phyloP scores from a whole-genome alignment of 768 basidiomycete species.

The Baorangia bicolor region DNA sequence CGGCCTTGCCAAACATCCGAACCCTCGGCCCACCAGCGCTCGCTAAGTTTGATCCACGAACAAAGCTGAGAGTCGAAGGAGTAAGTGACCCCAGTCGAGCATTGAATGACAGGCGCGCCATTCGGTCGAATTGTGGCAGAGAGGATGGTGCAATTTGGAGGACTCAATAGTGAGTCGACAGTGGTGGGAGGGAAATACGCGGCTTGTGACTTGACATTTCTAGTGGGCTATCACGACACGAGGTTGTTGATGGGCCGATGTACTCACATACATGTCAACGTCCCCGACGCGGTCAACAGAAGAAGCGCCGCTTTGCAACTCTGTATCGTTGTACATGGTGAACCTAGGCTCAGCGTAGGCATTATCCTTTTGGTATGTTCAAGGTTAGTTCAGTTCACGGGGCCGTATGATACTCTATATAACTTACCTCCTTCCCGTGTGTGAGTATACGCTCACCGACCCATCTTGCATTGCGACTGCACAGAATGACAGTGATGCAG shows the following conservation, averaged over 20 bases:
- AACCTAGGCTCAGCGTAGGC: slow-evolving; percentile 71
- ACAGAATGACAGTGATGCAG: slow-evolving; percentile 63
- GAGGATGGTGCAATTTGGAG: slow-evolving; percentile 59
- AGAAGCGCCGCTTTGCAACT: slow-evolving; percentile 64
- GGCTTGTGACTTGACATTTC: slow-evolving; percentile 72
- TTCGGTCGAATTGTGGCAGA: slow-evolving; percentile 72
- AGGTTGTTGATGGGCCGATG: background rate
- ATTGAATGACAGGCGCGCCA: slow-evolving; percentile 73
- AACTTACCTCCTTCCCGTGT: slow-evolving; percentile 75
- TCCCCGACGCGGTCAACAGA: slow-evolving; percentile 69
- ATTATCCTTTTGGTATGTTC: slow-evolving; percentile 55
- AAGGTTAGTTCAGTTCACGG: background rate
- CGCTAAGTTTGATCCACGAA: slow-evolving; percentile 74
- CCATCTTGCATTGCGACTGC: slow-evolving; percentile 81
- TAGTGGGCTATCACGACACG: slow-evolving; percentile 32
- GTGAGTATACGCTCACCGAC: slow-evolving; percentile 78
- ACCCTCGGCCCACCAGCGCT: slow-evolving; percentile 82
- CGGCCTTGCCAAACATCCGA: slow-evolving; percentile 83
- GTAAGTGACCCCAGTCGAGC: slow-evolving; percentile 72
- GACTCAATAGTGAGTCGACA: slow-evolving; percentile 55
- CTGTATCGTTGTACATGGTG: slow-evolving; percentile 67
- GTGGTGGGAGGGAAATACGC: slow-evolving; percentile 67
- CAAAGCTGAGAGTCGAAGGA: slow-evolving; percentile 70
- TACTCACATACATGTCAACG: slow-evolving; percentile 72
- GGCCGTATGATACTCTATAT: background rate